Evolutionary conservation across 768 basidiomycete genomes (phyloP).

Genomic region (Kwoniella newhampshirensis): DNA sequence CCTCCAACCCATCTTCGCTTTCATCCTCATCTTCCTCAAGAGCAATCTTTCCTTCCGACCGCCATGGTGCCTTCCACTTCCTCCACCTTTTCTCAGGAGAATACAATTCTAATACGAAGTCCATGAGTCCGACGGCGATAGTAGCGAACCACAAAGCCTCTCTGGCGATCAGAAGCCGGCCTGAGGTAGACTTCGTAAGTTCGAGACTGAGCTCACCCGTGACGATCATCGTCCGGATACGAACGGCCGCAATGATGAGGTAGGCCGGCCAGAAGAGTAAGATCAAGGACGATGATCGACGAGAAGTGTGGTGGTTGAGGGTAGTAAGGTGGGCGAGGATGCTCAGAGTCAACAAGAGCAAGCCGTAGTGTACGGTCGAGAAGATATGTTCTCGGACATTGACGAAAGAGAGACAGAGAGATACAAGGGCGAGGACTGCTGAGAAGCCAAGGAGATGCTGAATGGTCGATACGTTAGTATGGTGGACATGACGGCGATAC

Average conservation of each 20-base stretch:
- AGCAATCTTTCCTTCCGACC: constrained; percentile 36
- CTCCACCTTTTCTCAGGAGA: constrained; percentile 41
- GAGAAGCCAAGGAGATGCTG: constrained; percentile 31
- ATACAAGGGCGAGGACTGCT: constrained; percentile 55
- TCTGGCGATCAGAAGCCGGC: constrained; percentile 29
- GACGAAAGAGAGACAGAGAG: constrained; percentile 57
- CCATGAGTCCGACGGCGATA: constrained; percentile 50
- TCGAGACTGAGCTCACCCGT: constrained; percentile 44
- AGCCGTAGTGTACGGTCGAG: constrained; percentile 58
- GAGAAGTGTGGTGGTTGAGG: constrained; percentile 69
- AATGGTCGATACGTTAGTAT: background rate
- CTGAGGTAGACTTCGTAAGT: constrained; percentile 26
- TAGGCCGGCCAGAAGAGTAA: constrained; percentile 83
- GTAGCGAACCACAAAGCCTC: constrained; percentile 41
- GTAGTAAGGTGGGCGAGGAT: constrained; percentile 61
- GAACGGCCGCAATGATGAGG: constrained; percentile 58
- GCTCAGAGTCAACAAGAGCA: constrained; percentile 63
- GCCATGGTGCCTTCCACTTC: constrained; percentile 28
- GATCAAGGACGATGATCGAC: constrained; percentile 68
- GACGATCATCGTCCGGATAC: constrained; percentile 62
- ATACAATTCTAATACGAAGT: constrained; percentile 39
- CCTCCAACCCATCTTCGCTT: constrained; percentile 35
- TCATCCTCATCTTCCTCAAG: constrained; percentile 51
- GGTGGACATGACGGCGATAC: constrained; percentile 1
- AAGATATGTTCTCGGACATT: constrained; percentile 56